phyloP scores from a whole-genome alignment of 2,329 filamentous ascomycete species.

The Sphaerulina vaccinii region DNA sequence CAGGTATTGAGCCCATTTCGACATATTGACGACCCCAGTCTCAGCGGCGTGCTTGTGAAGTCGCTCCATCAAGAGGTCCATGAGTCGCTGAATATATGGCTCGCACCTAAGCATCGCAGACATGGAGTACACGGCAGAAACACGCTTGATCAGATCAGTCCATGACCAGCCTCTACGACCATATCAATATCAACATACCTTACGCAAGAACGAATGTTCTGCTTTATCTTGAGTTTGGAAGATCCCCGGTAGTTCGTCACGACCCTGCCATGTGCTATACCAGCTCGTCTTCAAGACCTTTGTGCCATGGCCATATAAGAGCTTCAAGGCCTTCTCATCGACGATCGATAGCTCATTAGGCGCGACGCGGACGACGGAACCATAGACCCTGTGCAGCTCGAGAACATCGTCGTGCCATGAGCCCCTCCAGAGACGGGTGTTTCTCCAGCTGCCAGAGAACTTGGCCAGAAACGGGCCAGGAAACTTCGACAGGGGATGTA shows the following conservation, averaged over 20 bases:
- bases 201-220: slow-evolving; percentile 11
- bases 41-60: slow-evolving; percentile 23
- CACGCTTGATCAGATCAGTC: background rate
- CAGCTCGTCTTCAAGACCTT: slow-evolving; percentile 40
- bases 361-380: slow-evolving; percentile 47
- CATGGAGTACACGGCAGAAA: slow-evolving; percentile 13
- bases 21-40: slow-evolving; percentile 28
- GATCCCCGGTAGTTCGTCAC: slow-evolving; percentile 33
- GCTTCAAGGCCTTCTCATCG: slow-evolving; percentile 41
- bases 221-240: slow-evolving; percentile 9
- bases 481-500: slow-evolving; percentile 16
- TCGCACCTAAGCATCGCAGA: slow-evolving; percentile 41
- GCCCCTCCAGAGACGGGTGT: slow-evolving; percentile 9
- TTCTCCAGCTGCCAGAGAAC: slow-evolving; percentile 15
- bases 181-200: background rate
- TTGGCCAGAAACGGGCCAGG: slow-evolving; percentile 19
- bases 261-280: slow-evolving; percentile 14
- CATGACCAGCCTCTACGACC: background rate
- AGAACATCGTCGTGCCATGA: slow-evolving; percentile 18
- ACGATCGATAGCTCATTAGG: slow-evolving; percentile 50
- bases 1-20: slow-evolving; percentile 43
- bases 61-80: slow-evolving; percentile 38
- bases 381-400: slow-evolving; percentile 40
- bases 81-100: slow-evolving; percentile 36
- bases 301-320: slow-evolving; percentile 38